These are phyloP conservation scores for Begonia loranthoides DNA, from an alignment of 306 rosid genomes.

Conservation along the genomic window DNA sequence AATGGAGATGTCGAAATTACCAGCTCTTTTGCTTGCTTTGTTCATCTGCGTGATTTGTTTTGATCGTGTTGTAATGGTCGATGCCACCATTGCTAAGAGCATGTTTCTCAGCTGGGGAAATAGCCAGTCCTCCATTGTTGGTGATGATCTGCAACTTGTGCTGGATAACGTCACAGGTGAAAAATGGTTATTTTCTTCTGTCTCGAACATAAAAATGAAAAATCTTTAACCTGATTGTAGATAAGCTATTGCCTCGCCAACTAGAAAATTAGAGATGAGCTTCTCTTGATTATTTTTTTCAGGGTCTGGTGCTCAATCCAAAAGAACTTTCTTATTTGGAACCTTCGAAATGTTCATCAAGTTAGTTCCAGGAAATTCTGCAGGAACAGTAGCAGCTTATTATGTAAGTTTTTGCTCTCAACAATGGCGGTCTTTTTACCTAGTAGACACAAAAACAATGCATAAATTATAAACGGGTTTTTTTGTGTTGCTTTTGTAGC, in stretches of 20 bases:
- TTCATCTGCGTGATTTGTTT: constrained; percentile 20
- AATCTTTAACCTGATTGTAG: too few species aligned
- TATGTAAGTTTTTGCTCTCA: constrained; percentile 36
- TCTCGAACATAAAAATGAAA: too few species aligned
- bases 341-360: constrained; percentile 54
- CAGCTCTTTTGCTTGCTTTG: constrained; percentile 16
- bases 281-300: constrained; percentile 13
- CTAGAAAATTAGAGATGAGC: not conserved
- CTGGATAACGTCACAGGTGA: constrained; percentile 53
- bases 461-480: too few species aligned
- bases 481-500: constrained; percentile 18
- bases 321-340: constrained; percentile 59
- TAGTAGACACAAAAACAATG: too few species aligned
- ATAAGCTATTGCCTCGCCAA: too few species aligned
- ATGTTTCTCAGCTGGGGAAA: constrained; percentile 55
- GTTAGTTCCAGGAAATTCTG: constrained; percentile 58
- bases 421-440: not conserved
- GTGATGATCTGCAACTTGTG: constrained; percentile 61
- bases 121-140: constrained; percentile 28
- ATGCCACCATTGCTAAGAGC: constrained; percentile 38
- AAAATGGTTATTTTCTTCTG: not conserved
- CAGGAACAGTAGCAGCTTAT: constrained; percentile 76
- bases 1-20: constrained; percentile 26
- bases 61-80: constrained; percentile 14
- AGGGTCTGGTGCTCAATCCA: constrained; percentile 76